Evolutionary conservation across 2,329 filamentous ascomycete genomes (phyloP).

Genomic region (Colletotrichum costaricense): DNA sequence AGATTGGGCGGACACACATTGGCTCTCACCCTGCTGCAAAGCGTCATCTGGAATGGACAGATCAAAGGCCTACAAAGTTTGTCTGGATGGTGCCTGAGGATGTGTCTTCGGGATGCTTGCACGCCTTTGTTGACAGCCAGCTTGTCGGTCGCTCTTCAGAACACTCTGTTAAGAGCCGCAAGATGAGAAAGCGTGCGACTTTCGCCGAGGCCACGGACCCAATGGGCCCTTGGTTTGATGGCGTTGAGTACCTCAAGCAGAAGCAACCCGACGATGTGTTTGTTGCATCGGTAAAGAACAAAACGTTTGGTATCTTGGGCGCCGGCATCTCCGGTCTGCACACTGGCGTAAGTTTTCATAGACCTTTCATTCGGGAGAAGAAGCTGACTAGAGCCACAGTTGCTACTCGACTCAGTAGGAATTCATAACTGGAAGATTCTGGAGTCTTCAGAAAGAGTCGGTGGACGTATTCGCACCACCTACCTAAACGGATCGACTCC

Average conservation of each 20-base stretch:
- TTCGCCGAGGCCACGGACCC: slow-evolving; percentile 37
- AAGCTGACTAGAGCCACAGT: slow-evolving; percentile 15
- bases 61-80: slow-evolving; percentile 36
- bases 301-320: slow-evolving; percentile 48
- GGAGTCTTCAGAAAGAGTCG: slow-evolving; percentile 53
- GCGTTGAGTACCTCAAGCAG: slow-evolving; percentile 40
- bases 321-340: slow-evolving; percentile 49
- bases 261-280: slow-evolving; percentile 40
- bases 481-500: slow-evolving; percentile 51
- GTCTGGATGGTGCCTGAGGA: slow-evolving; percentile 38
- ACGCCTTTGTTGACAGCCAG: slow-evolving; percentile 38
- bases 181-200: slow-evolving; percentile 15
- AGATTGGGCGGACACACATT: slow-evolving; percentile 39
- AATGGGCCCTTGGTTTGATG: slow-evolving; percentile 41
- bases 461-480: slow-evolving; percentile 55
- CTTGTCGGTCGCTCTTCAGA: slow-evolving; percentile 38
- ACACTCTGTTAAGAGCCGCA: slow-evolving; percentile 28
- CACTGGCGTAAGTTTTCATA: slow-evolving; percentile 40
- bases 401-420: slow-evolving; percentile 55
- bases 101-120: slow-evolving; percentile 34
- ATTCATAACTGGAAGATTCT: slow-evolving; percentile 57
- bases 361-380: not conserved
- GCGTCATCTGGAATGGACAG: slow-evolving; percentile 37
- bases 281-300: slow-evolving; percentile 39
- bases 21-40: slow-evolving; percentile 37